Evolutionary conservation across 805 yeast genomes (phyloP).

Genomic region (Maudiozyma saulgeensis): DNA sequence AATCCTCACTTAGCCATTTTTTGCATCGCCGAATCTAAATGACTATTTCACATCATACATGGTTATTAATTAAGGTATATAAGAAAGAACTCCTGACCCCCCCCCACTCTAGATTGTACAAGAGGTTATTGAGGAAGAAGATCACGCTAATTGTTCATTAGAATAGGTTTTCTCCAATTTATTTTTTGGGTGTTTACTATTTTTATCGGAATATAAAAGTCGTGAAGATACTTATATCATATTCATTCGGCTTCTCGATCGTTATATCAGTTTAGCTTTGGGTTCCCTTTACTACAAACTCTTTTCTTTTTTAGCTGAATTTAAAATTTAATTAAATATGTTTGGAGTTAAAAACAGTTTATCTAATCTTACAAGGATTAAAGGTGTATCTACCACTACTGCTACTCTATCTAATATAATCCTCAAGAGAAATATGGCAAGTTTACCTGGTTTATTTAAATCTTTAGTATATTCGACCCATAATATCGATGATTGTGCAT

Average conservation of each 20-base stretch:
- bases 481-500: slow-evolving; percentile 22
- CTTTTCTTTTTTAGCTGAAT: no score
- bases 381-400: neutral
- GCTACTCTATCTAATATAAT: neutral
- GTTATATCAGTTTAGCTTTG: no score
- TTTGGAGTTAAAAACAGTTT: neutral
- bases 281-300: neutral
- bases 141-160: no score
- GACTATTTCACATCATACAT: neutral
- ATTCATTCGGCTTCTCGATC: no score
- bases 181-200: no score
- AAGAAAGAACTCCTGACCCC: neutral
- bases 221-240: no score
- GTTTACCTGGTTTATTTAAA: slow-evolving; percentile 19
- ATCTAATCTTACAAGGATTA: neutral
- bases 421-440: slow-evolving; percentile 8
- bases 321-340: neutral
- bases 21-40: neutral
- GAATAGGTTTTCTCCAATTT: no score
- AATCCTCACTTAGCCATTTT: no score
- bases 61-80: neutral
- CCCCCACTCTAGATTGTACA: no score
- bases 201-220: no score
- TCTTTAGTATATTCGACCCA: slow-evolving; percentile 26
- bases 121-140: no score